A percentile compares a stretch with the other conserved stretches of the same genome.
These are phyloP conservation scores for Ophiostoma triangulosporum DNA, from an alignment of 2,329 filamentous ascomycete genomes.

Conservation along the genomic window DNA sequence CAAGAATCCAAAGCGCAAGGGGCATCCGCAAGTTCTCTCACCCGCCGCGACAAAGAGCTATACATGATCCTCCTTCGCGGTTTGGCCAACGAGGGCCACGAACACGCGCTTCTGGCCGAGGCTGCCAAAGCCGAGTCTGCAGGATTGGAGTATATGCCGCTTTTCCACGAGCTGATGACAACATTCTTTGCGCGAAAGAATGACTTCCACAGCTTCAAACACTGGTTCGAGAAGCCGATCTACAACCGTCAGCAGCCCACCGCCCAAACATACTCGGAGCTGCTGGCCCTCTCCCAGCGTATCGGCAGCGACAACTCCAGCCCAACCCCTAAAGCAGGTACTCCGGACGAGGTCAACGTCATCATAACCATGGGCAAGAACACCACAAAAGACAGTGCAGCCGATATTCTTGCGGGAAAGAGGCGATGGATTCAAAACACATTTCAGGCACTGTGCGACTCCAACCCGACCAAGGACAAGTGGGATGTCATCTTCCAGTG, in stretches of 20 bases:
- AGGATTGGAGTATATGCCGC: slow-evolving; percentile 29
- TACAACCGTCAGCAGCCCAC: slow-evolving; percentile 26
- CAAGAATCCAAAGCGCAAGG: background rate
- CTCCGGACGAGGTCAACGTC: background rate
- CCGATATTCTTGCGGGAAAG: slow-evolving; percentile 20
- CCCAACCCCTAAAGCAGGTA: background rate
- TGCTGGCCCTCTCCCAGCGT: slow-evolving; percentile 48
- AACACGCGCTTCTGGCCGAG: slow-evolving; percentile 43
- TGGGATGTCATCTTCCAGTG: slow-evolving; percentile 67
- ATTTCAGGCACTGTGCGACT: slow-evolving; percentile 38
- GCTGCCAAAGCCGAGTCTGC: slow-evolving; percentile 23
- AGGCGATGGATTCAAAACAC: slow-evolving; percentile 48
- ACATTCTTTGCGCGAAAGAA: slow-evolving; percentile 47
- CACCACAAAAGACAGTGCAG: background rate
- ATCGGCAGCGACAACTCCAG: background rate
- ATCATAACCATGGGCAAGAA: background rate
- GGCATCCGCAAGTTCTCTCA: background rate
- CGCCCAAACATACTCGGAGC: slow-evolving; percentile 33
- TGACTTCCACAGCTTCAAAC: slow-evolving; percentile 46
- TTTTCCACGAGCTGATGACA: slow-evolving; percentile 42
- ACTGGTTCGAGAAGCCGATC: slow-evolving; percentile 51
- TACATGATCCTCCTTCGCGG: slow-evolving; percentile 45
- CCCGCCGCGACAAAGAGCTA: slow-evolving; percentile 19
- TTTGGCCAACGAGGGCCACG: slow-evolving; percentile 45
- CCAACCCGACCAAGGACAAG: slow-evolving; percentile 32